Conservation (phyloP, 805 yeast species). For the Spathaspora boniae region DNA sequence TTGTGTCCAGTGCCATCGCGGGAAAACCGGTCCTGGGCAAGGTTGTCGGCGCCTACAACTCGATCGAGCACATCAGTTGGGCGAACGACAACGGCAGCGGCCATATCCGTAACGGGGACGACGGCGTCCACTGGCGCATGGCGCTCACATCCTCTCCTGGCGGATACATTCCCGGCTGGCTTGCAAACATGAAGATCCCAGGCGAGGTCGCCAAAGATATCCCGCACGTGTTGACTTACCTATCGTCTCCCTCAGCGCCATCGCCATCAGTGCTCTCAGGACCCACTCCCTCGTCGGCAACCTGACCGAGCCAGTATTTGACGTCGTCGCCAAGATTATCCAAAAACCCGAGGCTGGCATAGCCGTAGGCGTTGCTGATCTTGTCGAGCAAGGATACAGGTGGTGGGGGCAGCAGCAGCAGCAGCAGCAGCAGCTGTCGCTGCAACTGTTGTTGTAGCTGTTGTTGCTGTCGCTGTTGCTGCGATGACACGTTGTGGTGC, state of each 20-base stretch:
- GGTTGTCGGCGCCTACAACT: slow-evolving; percentile 32
- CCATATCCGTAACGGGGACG: too few relatives aligned
- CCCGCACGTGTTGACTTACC: slow-evolving; percentile 32
- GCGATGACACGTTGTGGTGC: neutral
- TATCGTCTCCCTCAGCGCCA: too few relatives aligned
- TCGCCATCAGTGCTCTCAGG: too few relatives aligned
- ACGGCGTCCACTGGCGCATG: slow-evolving; percentile 33
- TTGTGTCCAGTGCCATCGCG: slow-evolving; percentile 30
- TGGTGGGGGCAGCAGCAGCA: neutral
- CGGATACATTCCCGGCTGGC: slow-evolving; percentile 37
- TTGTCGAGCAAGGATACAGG: slow-evolving; percentile 5
- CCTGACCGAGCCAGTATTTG: slow-evolving; percentile 33
- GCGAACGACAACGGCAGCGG: too few relatives aligned
- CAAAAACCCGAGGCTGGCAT: slow-evolving; percentile 33
- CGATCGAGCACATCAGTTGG: slow-evolving; percentile 30
- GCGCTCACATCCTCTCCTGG: slow-evolving; percentile 37
- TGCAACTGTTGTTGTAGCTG: slow-evolving; percentile 16
- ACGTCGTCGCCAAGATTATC: slow-evolving; percentile 43
- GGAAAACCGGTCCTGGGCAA: slow-evolving; percentile 13
- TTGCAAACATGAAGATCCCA: slow-evolving; percentile 26
- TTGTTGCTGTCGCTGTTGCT: neutral
- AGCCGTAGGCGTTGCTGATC: slow-evolving; percentile 21
- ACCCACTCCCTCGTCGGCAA: too few relatives aligned
- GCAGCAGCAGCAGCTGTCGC: neutral
- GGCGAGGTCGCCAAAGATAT: slow-evolving; percentile 40